Evolutionary conservation across 2,329 filamentous ascomycete genomes (phyloP).

Genomic region (Pseudogymnoascus verrucosus): DNA sequence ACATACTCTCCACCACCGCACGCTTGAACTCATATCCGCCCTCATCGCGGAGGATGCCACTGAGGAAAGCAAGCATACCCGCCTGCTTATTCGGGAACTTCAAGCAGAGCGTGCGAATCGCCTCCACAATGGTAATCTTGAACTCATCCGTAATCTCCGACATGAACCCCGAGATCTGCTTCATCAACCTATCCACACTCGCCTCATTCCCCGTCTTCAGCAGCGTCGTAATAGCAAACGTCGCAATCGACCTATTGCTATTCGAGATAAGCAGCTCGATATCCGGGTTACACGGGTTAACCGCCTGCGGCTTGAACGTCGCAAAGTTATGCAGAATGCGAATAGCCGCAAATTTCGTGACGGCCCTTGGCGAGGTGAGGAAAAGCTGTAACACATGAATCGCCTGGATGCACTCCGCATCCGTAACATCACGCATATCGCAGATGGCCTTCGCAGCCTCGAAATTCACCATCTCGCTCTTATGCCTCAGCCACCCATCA

Average conservation of each 20-base stretch:
- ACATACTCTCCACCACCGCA: slow-evolving; percentile 97
- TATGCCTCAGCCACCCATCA: slow-evolving; percentile 93
- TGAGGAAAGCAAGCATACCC: slow-evolving; percentile 94
- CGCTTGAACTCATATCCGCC: slow-evolving; percentile 98
- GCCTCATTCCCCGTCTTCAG: slow-evolving; percentile 98
- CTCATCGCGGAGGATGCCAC: slow-evolving; percentile 92
- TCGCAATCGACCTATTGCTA: slow-evolving; percentile 93
- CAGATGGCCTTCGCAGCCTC: slow-evolving; percentile 98
- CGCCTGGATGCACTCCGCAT: slow-evolving; percentile 83
- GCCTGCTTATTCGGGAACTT: slow-evolving; percentile 99
- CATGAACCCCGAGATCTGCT: slow-evolving; percentile 98
- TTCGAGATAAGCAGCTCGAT: slow-evolving; percentile 97
- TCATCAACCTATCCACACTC: slow-evolving; percentile 94
- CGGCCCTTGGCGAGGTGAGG: slow-evolving; percentile 87
- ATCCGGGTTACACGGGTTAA: slow-evolving; percentile 90
- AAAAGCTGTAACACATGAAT: slow-evolving; percentile 95
- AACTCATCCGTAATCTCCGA: slow-evolving; percentile 98
- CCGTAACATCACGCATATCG: slow-evolving; percentile 86
- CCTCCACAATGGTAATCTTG: slow-evolving; percentile 99
- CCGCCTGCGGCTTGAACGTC: slow-evolving; percentile 88
- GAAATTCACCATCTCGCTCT: slow-evolving; percentile 99
- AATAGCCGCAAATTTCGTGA: slow-evolving; percentile 96
- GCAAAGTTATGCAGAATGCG: slow-evolving; percentile 95
- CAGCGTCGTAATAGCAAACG: slow-evolving; percentile 94
- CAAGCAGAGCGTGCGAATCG: slow-evolving; percentile 88